Base-by-base conservation (phyloP, 2,329 filamentous ascomycete genomes). In the Raffaelea deltoideospora region DNA sequence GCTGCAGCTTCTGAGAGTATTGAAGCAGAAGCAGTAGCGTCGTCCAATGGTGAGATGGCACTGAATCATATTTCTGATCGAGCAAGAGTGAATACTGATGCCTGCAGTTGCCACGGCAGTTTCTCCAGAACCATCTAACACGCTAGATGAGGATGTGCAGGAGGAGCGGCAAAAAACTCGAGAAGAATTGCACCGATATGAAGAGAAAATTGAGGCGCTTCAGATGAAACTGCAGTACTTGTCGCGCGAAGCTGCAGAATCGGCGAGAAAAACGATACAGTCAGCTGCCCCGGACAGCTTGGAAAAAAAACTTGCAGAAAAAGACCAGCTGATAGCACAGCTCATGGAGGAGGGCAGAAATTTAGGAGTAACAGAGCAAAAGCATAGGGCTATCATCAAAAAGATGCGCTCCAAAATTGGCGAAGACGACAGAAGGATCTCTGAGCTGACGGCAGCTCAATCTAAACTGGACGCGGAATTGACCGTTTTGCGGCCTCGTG, bases 281-380 rank as follows among this genome's bases (percentile, higher is more conserved):
- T 61, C 67, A 19, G 74, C 79, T 1, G 61, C 70, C 3, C 52
- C 71, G 0, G 79, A 79, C 6, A 82, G 76, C 38, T 39, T 65
- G 2, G 82, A 93, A 45, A 83, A 79, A 53, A 86, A 82, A 50
- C 55, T 96, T 13, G 81, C 84, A 1, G 86, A 93, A 49, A 93
- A 86, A 51, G 87, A 96, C 48, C 78, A 88, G 48, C 83, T 83
- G 53, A 92, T 96, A 48, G 84, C 87, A 3, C 62, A 87, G 33
- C 63, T 98, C 11, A 81, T 98, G 66, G 79, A 93, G 47, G 90
- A 98, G 60, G 90, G 92, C 1, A 82, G 90, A 48, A 86, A 80
- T 46, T 66, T 96, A 9, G 87, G 85, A 2, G 82, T 79, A 47
- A 81, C 73, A 0, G 90, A 98, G 53, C 72, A 95, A 55, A 85